Percentiles rank a stretch among this genome's conserved stretches.
phyloP scores from a whole-genome alignment of 2,329 filamentous ascomycete species.

The Fusarium siculi region DNA sequence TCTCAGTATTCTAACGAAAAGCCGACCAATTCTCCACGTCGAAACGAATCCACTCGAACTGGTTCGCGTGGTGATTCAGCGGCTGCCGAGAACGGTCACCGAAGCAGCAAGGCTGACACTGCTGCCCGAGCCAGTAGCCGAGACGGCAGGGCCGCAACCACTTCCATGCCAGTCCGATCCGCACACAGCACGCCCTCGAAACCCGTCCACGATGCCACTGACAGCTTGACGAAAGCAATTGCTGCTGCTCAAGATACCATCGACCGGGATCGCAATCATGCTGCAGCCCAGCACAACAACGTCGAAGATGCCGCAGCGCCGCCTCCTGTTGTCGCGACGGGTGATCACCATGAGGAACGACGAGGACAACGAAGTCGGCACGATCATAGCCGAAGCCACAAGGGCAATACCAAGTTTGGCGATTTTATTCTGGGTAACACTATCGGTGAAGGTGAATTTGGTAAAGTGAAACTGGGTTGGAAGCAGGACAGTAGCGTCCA shows the following conservation, averaged over 20 bases:
- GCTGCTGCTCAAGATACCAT: slow-evolving; percentile 48
- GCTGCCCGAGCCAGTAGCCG: slow-evolving; percentile 53
- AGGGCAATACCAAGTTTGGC: slow-evolving; percentile 83
- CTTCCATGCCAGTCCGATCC: slow-evolving; percentile 59
- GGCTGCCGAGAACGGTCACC: slow-evolving; percentile 45
- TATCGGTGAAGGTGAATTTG: slow-evolving; percentile 96
- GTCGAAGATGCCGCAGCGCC: slow-evolving; percentile 56
- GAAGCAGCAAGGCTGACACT: slow-evolving; percentile 52
- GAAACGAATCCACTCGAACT: slow-evolving; percentile 51
- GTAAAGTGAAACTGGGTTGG: slow-evolving; percentile 98
- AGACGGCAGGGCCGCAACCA: slow-evolving; percentile 52
- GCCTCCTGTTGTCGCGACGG: slow-evolving; percentile 57
- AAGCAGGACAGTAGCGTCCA: slow-evolving; percentile 93
- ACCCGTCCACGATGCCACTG: slow-evolving; percentile 79
- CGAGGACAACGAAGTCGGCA: slow-evolving; percentile 67
- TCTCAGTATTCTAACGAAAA: slow-evolving; percentile 58
- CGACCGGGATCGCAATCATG: slow-evolving; percentile 44
- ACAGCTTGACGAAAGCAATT: slow-evolving; percentile 80
- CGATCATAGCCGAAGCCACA: slow-evolving; percentile 66
- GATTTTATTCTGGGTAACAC: slow-evolving; percentile 97
- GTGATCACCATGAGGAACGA: slow-evolving; percentile 58
- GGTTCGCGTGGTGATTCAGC: slow-evolving; percentile 49
- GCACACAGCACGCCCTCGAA: slow-evolving; percentile 58
- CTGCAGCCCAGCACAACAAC: slow-evolving; percentile 37
- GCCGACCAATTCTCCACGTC: slow-evolving; percentile 55